phyloP scores from a whole-genome alignment of 83 land plant genomes.

The Picea abies region DNA sequence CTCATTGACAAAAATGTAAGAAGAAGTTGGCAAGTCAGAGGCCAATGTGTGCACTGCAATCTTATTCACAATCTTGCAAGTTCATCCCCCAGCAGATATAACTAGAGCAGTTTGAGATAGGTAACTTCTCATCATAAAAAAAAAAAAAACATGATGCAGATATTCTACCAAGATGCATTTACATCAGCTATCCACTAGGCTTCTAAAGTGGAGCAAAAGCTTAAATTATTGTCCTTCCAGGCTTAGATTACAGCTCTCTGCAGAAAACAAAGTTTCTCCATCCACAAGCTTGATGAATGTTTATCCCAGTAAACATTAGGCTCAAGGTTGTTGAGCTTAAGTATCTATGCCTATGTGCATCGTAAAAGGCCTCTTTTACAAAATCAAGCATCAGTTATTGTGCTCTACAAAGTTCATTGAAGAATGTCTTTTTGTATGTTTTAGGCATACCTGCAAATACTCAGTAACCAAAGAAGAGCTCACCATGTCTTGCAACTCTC shows the following conservation, averaged over 20 bases:
- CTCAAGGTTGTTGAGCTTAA: background rate
- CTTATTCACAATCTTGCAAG: background rate
- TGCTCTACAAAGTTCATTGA: background rate
- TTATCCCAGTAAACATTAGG: background rate
- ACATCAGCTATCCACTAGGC: background rate
- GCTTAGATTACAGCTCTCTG: background rate
- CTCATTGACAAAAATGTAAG: background rate
- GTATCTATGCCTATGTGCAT: background rate
- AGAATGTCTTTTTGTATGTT: background rate
- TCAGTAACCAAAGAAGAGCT: background rate
- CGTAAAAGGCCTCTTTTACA: background rate
- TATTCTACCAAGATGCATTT: conserved; percentile 6
- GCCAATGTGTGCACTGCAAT: background rate
- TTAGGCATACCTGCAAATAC: conserved; percentile 11
- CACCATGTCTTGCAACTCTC: background rate
- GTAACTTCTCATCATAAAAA: conserved; percentile 3
- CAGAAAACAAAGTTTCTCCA: background rate
- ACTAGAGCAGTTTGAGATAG: background rate
- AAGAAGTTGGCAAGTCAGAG: background rate
- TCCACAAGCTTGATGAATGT: background rate
- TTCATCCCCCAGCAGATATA: too few species aligned
- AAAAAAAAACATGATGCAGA: background rate
- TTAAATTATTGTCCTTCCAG: background rate
- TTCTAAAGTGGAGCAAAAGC: background rate
- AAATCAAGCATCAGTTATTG: background rate